phyloP scores from a whole-genome alignment of 2,329 filamentous ascomycete genomes.

The Sarocladiaceae sp. region DNA sequence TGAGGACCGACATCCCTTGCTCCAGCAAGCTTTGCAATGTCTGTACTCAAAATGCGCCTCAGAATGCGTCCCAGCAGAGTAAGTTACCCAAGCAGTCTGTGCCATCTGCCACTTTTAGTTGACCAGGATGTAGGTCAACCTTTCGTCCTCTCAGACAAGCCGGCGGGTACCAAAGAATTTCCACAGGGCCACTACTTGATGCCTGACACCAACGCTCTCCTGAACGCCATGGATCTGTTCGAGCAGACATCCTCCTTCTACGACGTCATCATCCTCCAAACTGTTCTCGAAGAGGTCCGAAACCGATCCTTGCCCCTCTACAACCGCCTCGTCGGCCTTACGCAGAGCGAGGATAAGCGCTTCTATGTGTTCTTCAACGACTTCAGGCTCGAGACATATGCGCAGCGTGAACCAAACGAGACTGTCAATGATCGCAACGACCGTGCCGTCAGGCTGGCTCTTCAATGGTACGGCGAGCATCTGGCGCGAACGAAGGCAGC shows the following conservation, averaged over 20 bases:
- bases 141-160: conserved; percentile 83
- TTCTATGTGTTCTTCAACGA: conserved; percentile 99
- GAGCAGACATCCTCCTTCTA: conserved; percentile 88
- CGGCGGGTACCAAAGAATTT: conserved; percentile 75
- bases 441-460: conserved; percentile 77
- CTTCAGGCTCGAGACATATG: conserved; percentile 86
- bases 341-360: conserved; percentile 92
- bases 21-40: conserved; percentile 79
- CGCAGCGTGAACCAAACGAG: conserved; percentile 68
- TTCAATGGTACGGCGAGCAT: conserved; percentile 86
- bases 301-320: conserved; percentile 92
- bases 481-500: conserved; percentile 57
- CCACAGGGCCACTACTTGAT: conserved; percentile 88
- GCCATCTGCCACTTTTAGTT: not conserved
- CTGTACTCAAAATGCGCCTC: conserved; percentile 69
- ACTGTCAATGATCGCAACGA: conserved; percentile 96
- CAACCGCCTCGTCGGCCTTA: conserved; percentile 83
- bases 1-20: conserved; percentile 94
- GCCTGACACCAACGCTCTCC: conserved; percentile 90
- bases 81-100: conserved; percentile 24
- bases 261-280: conserved; percentile 94
- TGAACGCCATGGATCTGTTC: conserved; percentile 95
- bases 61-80: conserved; percentile 75
- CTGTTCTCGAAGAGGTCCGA: conserved; percentile 90
- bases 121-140: conserved; percentile 52